Base-by-base conservation (phyloP, 202 grass and related monocot genomes). In the Cymbopogon flexuosus region DNA sequence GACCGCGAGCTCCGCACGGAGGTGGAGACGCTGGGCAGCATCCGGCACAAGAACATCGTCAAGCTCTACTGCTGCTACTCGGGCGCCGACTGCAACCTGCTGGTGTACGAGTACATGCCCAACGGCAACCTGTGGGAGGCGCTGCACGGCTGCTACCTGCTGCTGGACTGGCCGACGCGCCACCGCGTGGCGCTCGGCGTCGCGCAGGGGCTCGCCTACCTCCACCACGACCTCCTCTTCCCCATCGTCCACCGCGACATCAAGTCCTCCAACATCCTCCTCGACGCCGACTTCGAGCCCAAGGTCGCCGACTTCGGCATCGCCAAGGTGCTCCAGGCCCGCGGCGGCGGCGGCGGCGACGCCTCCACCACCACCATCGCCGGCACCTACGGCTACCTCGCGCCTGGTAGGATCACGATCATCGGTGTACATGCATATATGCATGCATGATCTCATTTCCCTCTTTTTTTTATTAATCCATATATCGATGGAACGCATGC, bases 61-160 rank as follows among this genome's bases (percentile, higher is more conserved):
- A 99, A 99, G 87, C 90, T 99, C 40, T 96, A 95, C 81, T 95
- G 96, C 86, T 99, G 92, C 90, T 99, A 92, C 91, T 85, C 96
- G 1, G 80, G 90, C 80, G 68, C 77, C 33, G 84, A 95, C 18
- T 81, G 83, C 88, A 97, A 97, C 78, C 86, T 97, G 59, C 83
- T 97, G 47, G 94, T 97, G 19, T 97, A 97, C 35, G 91, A 97
- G 87, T 97, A 97, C 88, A 97, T 97, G 94, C 89, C 89, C 51
- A 97, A 97, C 54, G 94, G 94, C 60, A 97, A 95, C 82, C 89
- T 98, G 0, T 95, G 90, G 92, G 96, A 95, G 65, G 87, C 92
- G 43, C 90, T 98, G 40, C 96, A 98, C 87, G 84, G 86, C 0
- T 73, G 83, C 43, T 82, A 29, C 42, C 59, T 64, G 59, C 69